A percentile compares a stretch with the other conserved stretches of the same genome.
phyloP scores from a whole-genome alignment of 164 flowering plant species.

The Vitis amurensis region DNA sequence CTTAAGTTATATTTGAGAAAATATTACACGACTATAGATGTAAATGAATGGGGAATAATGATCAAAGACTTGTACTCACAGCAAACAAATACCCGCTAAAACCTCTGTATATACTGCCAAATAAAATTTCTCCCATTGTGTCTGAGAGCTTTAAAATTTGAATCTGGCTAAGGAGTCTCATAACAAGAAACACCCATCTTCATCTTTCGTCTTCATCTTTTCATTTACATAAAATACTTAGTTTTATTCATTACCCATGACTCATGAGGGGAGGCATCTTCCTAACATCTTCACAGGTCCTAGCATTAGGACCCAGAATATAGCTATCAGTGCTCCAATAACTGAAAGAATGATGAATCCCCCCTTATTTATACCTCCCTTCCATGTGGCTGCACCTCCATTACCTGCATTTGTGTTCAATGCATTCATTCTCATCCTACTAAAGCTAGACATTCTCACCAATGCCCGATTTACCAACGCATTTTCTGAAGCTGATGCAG shows the following conservation, averaged over 20 bases:
- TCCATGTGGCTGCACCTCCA: conserved; percentile 20
- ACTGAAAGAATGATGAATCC: conserved; percentile 38
- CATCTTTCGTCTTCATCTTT: neutral
- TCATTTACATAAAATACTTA: conserved; percentile 3
- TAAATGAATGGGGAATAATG: too few species aligned
- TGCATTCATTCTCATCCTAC: conserved; percentile 44
- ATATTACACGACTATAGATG: too few species aligned
- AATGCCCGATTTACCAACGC: conserved; percentile 62
- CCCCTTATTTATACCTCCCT: conserved; percentile 22
- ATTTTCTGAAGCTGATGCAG: conserved; percentile 88
- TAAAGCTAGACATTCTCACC: conserved; percentile 81
- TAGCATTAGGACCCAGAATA: conserved; percentile 39
- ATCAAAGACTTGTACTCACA: too few species aligned
- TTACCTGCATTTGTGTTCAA: conserved; percentile 24
- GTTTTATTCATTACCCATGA: too few species aligned
- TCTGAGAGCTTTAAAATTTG: neutral
- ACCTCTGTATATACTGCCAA: too few species aligned
- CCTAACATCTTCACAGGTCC: conserved; percentile 21
- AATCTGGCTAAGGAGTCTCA: neutral
- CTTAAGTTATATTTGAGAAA: too few species aligned
- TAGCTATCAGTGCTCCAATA: conserved; percentile 40
- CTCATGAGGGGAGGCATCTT: conserved; percentile 21
- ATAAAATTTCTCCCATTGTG: too few species aligned
- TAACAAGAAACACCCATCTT: neutral
- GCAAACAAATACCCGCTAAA: too few species aligned